Evolutionary conservation across 106 monocot species (phyloP).

Genomic region (Acorus gramineus): DNA sequence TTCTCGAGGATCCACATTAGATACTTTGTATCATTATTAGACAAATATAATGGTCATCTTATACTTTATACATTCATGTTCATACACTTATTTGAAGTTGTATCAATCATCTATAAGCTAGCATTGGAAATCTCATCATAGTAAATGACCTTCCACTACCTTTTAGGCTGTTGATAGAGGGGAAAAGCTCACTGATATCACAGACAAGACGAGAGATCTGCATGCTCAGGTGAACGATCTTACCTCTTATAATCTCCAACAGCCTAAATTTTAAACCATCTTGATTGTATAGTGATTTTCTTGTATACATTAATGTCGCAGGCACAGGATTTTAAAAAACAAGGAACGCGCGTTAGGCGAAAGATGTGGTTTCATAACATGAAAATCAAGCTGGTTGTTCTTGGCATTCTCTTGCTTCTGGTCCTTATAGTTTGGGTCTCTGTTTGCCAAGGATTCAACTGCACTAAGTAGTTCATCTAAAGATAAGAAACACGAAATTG

Average conservation of each 20-base stretch:
- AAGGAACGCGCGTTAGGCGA: slow-evolving; percentile 55
- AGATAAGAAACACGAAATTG: no score
- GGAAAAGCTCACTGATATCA: slow-evolving; percentile 63
- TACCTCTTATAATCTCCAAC: background rate
- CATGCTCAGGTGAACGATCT: slow-evolving; percentile 42
- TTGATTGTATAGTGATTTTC: no score
- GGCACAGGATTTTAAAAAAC: slow-evolving; percentile 94
- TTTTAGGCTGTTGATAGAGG: slow-evolving; percentile 70
- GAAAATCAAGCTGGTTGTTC: slow-evolving; percentile 82
- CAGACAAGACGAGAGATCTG: slow-evolving; percentile 65
- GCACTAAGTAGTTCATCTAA: slow-evolving; percentile 41
- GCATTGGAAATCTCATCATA: no score
- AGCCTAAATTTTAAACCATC: no score
- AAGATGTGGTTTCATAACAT: slow-evolving; percentile 91
- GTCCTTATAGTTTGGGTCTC: slow-evolving; percentile 88
- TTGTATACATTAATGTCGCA: slow-evolving; percentile 15
- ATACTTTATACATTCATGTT: no score
- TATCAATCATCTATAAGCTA: no score
- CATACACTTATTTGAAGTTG: no score
- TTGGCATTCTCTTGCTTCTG: slow-evolving; percentile 57
- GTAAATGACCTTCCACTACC: no score
- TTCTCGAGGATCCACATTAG: no score
- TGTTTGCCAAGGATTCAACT: slow-evolving; percentile 85
- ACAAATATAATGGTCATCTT: no score
- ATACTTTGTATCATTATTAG: no score